Evolutionary conservation across 257 asterid genomes (phyloP).

Genomic region (Solanum ahanhuiri): DNA sequence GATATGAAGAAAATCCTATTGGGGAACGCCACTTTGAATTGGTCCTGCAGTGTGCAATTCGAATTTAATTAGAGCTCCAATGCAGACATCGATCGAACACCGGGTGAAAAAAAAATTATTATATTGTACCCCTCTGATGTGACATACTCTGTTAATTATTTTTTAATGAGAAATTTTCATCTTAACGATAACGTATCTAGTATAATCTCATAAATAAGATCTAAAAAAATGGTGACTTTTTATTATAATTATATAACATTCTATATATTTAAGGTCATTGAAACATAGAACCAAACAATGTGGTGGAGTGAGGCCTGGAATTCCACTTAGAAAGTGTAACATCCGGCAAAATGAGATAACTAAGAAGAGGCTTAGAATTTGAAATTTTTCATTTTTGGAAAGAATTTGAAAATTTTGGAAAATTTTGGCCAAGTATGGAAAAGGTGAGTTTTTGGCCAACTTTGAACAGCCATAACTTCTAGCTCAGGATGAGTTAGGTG

Average conservation of each 20-base stretch:
- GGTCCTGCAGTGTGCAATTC: fast-evolving
- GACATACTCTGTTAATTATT: background rate
- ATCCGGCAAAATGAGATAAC: too few relatives aligned
- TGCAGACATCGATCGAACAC: too few relatives aligned
- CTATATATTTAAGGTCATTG: background rate
- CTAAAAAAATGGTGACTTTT: background rate
- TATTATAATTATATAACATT: too few relatives aligned
- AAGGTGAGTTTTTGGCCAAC: too few relatives aligned
- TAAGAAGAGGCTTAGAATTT: too few relatives aligned
- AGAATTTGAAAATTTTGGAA: too few relatives aligned
- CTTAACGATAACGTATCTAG: background rate
- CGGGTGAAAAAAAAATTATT: too few relatives aligned
- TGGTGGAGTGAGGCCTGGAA: background rate
- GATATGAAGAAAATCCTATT: too few relatives aligned
- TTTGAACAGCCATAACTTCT: too few relatives aligned
- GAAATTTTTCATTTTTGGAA: too few relatives aligned
- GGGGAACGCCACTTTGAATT: background rate
- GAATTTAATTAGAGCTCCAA: background rate
- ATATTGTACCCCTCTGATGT: background rate
- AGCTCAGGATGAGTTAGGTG: too few relatives aligned
- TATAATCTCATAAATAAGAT: background rate
- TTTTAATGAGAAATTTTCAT: background rate
- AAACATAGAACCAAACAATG: background rate
- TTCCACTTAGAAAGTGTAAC: background rate
- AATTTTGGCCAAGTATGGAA: too few relatives aligned